Evolutionary conservation across 768 basidiomycete species (phyloP).

Genomic region (Hygrophorus pudorinus): DNA sequence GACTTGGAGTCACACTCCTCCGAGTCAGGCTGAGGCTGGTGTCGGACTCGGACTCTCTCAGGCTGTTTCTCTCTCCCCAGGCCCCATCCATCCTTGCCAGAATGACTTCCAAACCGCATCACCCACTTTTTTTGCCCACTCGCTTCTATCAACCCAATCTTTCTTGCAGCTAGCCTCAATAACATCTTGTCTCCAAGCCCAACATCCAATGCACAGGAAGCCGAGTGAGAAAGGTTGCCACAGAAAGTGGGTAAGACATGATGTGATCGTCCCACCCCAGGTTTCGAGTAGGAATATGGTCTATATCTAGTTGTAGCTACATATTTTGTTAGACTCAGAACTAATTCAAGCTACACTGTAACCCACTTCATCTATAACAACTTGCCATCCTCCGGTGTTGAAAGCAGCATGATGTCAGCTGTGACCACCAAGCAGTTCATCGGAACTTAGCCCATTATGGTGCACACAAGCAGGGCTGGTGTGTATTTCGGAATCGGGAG

Average conservation of each 20-base stretch:
- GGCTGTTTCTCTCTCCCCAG: conserved; percentile 7
- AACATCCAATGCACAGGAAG: conserved; percentile 55
- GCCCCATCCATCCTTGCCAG: conserved; percentile 67
- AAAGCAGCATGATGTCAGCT: conserved; percentile 78
- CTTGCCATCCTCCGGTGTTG: conserved; percentile 58
- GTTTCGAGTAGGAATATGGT: conserved; percentile 81
- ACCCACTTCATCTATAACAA: conserved; percentile 69
- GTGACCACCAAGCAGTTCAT: conserved; percentile 93
- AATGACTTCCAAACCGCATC: conserved; percentile 93
- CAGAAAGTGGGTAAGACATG: conserved; percentile 72
- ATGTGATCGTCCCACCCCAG: conserved; percentile 92
- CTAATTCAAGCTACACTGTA: conserved; percentile 1
- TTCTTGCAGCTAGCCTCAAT: conserved; percentile 57
- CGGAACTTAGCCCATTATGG: conserved; percentile 87
- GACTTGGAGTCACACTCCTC: too few relatives aligned
- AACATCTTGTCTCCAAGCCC: conserved; percentile 88
- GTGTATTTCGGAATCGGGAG: conserved; percentile 37
- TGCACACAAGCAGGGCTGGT: conserved; percentile 71
- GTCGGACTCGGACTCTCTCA: too few relatives aligned
- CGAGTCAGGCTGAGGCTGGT: too few relatives aligned
- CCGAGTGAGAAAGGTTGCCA: too few relatives aligned
- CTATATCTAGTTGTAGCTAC: too few relatives aligned
- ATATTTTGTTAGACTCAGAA: background rate
- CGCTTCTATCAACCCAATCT: conserved; percentile 69
- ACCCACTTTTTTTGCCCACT: conserved; percentile 79